phyloP scores from a whole-genome alignment of 2,329 filamentous ascomycete genomes.

The Exophiala alcalophila region DNA sequence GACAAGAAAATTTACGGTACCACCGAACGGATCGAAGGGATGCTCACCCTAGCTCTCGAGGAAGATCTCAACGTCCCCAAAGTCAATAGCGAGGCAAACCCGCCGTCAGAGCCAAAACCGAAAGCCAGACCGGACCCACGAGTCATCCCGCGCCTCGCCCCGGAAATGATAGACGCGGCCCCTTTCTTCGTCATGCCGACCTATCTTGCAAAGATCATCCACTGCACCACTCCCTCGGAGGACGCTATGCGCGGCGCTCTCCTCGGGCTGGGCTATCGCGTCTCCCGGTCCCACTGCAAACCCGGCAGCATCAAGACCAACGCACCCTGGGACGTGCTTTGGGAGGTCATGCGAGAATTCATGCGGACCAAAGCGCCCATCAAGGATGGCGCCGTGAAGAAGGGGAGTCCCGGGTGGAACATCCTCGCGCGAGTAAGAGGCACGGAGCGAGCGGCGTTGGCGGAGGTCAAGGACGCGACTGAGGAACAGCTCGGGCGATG shows the following conservation, averaged over 20 bases:
- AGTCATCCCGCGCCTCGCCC: conserved; percentile 50
- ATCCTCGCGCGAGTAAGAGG: conserved; percentile 54
- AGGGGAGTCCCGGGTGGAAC: conserved; percentile 66
- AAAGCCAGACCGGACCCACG: conserved; percentile 36
- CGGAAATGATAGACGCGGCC: conserved; percentile 66
- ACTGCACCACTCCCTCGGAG: conserved; percentile 75
- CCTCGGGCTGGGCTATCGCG: conserved; percentile 73
- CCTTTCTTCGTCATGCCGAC: conserved; percentile 87
- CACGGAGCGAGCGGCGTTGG: conserved; percentile 34
- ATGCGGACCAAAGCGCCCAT: conserved; percentile 74
- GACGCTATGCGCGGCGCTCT: conserved; percentile 78
- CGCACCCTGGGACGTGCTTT: conserved; percentile 83
- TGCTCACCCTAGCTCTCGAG: conserved; percentile 84
- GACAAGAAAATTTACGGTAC: conserved; percentile 74
- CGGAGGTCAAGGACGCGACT: conserved; percentile 40
- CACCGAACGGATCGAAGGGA: conserved; percentile 76
- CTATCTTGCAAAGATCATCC: conserved; percentile 70
- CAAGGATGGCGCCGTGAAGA: conserved; percentile 67
- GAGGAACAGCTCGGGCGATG: conserved; percentile 34
- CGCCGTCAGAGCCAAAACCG: conserved; percentile 26
- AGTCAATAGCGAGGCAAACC: conserved; percentile 11
- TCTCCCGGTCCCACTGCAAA: conserved; percentile 83
- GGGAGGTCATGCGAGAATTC: conserved; percentile 94
- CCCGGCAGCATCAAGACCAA: conserved; percentile 90
- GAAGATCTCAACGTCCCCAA: conserved; percentile 52